Evolutionary conservation across 2,329 filamentous ascomycete genomes (phyloP).

Genomic region (Pestalotiopsis sp.): DNA sequence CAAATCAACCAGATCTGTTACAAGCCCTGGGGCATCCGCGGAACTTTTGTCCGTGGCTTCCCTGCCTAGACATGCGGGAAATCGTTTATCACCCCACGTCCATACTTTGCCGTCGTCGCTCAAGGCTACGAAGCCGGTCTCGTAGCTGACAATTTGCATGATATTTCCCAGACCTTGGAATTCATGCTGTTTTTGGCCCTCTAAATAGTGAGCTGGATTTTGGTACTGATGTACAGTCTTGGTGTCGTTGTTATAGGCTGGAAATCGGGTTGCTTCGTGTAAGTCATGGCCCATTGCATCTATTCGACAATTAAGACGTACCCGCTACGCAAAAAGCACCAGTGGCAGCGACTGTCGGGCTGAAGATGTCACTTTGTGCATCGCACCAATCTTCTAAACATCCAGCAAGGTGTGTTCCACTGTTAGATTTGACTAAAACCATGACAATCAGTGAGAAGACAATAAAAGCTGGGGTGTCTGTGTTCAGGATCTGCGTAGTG

Average conservation of each 20-base stretch:
- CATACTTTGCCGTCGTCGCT: constrained; percentile 45
- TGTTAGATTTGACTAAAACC: not conserved
- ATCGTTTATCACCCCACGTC: constrained; percentile 62
- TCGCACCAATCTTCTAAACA: constrained; percentile 44
- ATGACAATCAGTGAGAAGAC: not conserved
- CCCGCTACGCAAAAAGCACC: not conserved
- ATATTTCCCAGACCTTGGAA: constrained; percentile 30
- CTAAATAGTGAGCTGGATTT: constrained; percentile 13
- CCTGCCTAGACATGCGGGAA: constrained; percentile 57
- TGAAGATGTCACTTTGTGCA: constrained; percentile 32
- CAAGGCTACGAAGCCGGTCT: constrained; percentile 51
- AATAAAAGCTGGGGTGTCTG: not conserved
- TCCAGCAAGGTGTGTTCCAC: not conserved
- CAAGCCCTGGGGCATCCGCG: constrained; percentile 44
- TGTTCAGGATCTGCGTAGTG: not conserved
- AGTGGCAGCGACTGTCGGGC: not conserved
- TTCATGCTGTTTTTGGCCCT: not conserved
- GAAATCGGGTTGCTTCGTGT: not conserved
- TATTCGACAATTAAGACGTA: not conserved
- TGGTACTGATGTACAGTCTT: constrained; percentile 28
- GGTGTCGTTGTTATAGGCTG: constrained; percentile 21
- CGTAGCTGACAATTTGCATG: constrained; percentile 47
- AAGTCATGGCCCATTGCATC: not conserved
- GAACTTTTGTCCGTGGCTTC: constrained; percentile 43
- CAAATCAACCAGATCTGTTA: constrained; percentile 53